These are phyloP conservation scores for Tubosaeta sp. DNA, from an alignment of 768 basidiomycete species.

Conservation along the genomic window DNA sequence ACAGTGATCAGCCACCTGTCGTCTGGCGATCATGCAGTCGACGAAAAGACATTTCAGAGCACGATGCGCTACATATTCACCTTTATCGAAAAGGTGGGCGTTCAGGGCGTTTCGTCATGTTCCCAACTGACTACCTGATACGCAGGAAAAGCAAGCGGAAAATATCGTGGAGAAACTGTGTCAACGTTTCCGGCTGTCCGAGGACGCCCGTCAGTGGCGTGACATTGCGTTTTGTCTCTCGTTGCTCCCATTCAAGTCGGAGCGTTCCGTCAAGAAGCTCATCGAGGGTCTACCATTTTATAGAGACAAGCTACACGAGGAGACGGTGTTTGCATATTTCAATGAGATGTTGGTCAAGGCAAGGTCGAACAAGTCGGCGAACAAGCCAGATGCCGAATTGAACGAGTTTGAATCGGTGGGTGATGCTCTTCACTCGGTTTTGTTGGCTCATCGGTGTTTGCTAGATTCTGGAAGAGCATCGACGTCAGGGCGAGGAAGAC, in stretches of 20 bases:
- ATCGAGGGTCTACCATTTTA: slow-evolving; percentile 91
- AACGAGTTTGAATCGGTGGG: slow-evolving; percentile 89
- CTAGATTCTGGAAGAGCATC: slow-evolving; percentile 82
- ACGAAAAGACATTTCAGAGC: slow-evolving; percentile 87
- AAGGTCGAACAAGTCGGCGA: slow-evolving; percentile 84
- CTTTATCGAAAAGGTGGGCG: slow-evolving; percentile 89
- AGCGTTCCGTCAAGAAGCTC: slow-evolving; percentile 92
- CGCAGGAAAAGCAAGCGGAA: slow-evolving; percentile 98
- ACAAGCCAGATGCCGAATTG: slow-evolving; percentile 89
- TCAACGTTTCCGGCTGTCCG: slow-evolving; percentile 85
- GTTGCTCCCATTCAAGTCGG: slow-evolving; percentile 93
- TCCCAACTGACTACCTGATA: not conserved
- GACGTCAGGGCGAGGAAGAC: slow-evolving; percentile 85
- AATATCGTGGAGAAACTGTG: slow-evolving; percentile 97
- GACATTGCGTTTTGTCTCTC: slow-evolving; percentile 97
- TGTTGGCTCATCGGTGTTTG: not conserved
- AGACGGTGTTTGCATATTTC: slow-evolving; percentile 74
- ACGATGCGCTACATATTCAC: slow-evolving; percentile 94
- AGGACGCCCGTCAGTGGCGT: slow-evolving; percentile 92
- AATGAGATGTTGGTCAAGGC: slow-evolving; percentile 90
- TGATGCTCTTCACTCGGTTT: not conserved
- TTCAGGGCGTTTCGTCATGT: not conserved
- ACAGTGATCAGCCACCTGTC: slow-evolving; percentile 93
- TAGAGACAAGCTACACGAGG: slow-evolving; percentile 93
- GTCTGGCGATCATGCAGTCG: slow-evolving; percentile 84